These are phyloP conservation scores for Saururus chinensis DNA, from an alignment of 164 flowering plant genomes.

Conservation along the genomic window DNA sequence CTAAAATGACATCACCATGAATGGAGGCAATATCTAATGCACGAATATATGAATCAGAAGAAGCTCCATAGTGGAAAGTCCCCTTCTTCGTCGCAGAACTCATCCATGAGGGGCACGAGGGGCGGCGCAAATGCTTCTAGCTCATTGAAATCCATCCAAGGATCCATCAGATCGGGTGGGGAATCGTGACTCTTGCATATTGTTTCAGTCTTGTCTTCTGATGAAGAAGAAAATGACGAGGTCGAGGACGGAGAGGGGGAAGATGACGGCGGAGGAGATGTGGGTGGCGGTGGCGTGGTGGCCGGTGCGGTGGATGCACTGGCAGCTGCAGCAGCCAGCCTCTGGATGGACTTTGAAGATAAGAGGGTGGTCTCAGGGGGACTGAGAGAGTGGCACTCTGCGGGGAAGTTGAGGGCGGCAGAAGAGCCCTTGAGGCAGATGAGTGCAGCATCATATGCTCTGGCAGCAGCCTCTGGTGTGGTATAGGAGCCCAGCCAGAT, in stretches of 20 bases:
- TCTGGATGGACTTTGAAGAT: conserved; percentile 84
- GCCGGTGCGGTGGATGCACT: conserved; percentile 7
- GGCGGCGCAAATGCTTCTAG: conserved; percentile 11
- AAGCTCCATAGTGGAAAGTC: conserved; percentile 26
- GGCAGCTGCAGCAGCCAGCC: conserved; percentile 78
- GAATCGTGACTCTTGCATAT: not conserved
- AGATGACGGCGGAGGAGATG: conserved; percentile 2
- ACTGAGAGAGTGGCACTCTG: conserved; percentile 9
- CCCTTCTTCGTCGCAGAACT: conserved; percentile 18
- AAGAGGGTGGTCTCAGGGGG: conserved; percentile 18
- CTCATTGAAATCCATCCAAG: conserved; percentile 13
- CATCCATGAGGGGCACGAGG: conserved; percentile 4
- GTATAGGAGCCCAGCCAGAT: conserved; percentile 95
- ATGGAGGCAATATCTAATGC: not conserved
- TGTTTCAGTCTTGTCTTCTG: not conserved
- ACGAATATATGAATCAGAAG: conserved; percentile 8
- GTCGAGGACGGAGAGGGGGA: not conserved
- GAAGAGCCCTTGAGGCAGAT: conserved; percentile 80
- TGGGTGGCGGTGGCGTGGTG: no score
- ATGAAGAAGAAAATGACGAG: conserved; percentile 1
- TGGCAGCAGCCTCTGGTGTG: conserved; percentile 87
- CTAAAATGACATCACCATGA: conserved; percentile 2
- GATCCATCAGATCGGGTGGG: conserved; percentile 3
- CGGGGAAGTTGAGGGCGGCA: conserved; percentile 78
- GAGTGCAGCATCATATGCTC: conserved; percentile 97